A percentile compares a stretch with the other conserved stretches of the same genome.
These are phyloP conservation scores for Aspergillus ostianus DNA, from an alignment of 495 filamentous ascomycete species.

Conservation along the genomic window DNA sequence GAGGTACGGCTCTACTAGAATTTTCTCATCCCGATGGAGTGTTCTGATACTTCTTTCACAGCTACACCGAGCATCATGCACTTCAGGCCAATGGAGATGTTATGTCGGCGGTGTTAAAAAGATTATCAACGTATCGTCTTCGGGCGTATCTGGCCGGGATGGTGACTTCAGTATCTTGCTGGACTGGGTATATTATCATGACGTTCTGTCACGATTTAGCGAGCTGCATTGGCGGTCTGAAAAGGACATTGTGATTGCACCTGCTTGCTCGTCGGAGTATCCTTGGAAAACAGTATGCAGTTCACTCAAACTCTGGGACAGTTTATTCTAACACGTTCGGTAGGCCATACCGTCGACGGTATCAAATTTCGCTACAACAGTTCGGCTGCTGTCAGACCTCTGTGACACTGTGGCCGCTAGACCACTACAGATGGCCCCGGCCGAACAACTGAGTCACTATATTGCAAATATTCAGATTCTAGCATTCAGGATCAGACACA, in stretches of 20 bases:
- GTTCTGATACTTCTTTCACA: too few species aligned
- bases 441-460: neutral
- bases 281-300: neutral
- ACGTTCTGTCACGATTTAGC: constrained; percentile 11
- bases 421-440: neutral
- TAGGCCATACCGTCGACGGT: neutral
- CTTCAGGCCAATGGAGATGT: constrained; percentile 12
- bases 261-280: neutral
- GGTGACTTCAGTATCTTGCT: constrained; percentile 7
- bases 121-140: constrained; percentile 10
- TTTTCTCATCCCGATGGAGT: too few species aligned
- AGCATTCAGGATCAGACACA: constrained; percentile 1
- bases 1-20: constrained; percentile 2
- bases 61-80: constrained; percentile 16
- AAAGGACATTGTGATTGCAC: neutral
- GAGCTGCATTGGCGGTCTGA: constrained; percentile 11
- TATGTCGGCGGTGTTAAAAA: constrained; percentile 11
- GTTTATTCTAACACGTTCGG: neutral
- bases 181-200: constrained; percentile 18
- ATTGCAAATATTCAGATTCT: constrained; percentile 1
- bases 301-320: neutral
- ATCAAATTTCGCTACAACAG: neutral
- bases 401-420: neutral
- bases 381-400: neutral
- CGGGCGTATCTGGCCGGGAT: neutral